Evolutionary conservation across 306 rosid genomes (phyloP), one percentile per base, ranked within the genome.

Genomic region (Rosa persica): DNA sequence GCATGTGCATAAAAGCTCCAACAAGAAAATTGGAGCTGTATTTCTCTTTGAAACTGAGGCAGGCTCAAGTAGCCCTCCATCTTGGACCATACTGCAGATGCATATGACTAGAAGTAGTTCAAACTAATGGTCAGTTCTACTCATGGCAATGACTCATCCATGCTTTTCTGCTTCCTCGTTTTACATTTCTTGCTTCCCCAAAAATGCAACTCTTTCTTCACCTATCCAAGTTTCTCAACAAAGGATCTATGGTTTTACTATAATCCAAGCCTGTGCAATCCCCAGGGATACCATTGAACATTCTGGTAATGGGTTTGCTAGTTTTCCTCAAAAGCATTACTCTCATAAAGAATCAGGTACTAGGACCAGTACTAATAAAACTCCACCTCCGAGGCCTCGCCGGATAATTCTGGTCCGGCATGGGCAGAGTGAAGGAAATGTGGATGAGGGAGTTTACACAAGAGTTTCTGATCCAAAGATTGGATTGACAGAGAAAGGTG

Each of bases 341-440:
- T 60, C 68, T 54, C 52, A 65, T 1, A 47, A 34, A 3, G 69
- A 62, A 15, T 3, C 70, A 20, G 78, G 19, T 42, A 42, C 75
- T 42, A 2, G 40, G 36, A 46, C 77, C 39, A 30, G 68, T 13
- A 62, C n/a, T 5, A 62, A 4, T 17, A 34, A 30, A 16, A 16
- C 22, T n/a, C 85, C 84, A 1, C 90, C 96, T 25, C 97, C 96
- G 0, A 67, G 97, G 76, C 98, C 98, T 9, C 88, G 89, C 58
- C 88, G 98, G 72, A 94, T 94, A 78, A 90, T 94, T 76, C 86
- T 94, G 27, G 96, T 94, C 4, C 85, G 98, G 43, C 98, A 94
- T 13, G 98, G 98, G 42, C 86, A 94, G 84, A 90, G 94, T 27
- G 88, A 90, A 80, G 97, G 98, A 0, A 94, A 94, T 81, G 85